Evolutionary conservation across 2,329 filamentous ascomycete species (phyloP), one percentile per base, ranked within the genome.

Genomic region (Botrytis elliptica): DNA sequence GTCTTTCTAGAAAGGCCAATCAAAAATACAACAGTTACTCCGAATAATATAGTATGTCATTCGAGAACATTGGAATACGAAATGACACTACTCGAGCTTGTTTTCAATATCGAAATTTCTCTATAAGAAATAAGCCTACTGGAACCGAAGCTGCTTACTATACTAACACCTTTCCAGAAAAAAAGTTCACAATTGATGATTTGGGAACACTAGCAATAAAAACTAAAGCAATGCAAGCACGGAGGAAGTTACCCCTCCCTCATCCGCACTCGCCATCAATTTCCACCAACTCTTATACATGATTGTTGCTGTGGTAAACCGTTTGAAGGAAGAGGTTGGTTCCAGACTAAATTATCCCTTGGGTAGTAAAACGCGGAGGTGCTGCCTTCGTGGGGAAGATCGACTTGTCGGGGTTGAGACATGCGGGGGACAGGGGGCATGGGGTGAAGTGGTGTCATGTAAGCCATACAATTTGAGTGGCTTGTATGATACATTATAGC

Each of bases 341-440:
- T 69, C 42, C 16, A 52, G 40, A 72, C 63, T 33, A 72, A 33
- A 38, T 33, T 18, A 22, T 69, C 29, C 36, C 42, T 22, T 63
- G 60, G 12, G 38, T 9, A 57, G 33, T 40, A 64, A 33, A 62
- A 64, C 4, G 66, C 49, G 49, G 66, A 69, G 66, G 57, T 60
- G 40, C 68, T 68, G 29, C 63, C 52, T 64, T 72, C 71, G 71
- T 69, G 63, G 63, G 63, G 63, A 72, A 72, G 49, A 72, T 68
- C 49, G 49, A 67, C 70, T 72, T 68, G 52, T 49, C 36, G n/a
- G 49, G 40, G n/a, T 72, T 59, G 65, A 44, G 46, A 59, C 49
- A 72, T 72, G 71, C 71, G 71, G 71, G 71, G 63, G 42, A 72
- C 63, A 72, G 71, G 71, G 71, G 36, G 67, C 71, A 69, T 52